These are phyloP conservation scores for Plenodomus biglobosus DNA, from an alignment of 2,329 filamentous ascomycete genomes.

Conservation along the genomic window DNA sequence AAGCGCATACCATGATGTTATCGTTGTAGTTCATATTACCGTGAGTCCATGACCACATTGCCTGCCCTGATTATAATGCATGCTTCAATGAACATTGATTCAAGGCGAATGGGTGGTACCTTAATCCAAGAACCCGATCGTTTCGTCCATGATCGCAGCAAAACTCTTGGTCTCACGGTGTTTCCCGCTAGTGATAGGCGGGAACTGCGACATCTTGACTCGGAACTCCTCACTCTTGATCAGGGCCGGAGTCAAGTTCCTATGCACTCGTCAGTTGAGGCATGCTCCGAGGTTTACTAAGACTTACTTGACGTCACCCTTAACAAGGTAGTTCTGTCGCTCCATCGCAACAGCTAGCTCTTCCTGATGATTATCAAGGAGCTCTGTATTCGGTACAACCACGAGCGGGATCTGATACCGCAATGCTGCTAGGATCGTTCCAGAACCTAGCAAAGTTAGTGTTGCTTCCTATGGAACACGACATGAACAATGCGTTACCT, in stretches of 20 bases:
- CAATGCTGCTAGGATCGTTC: slow-evolving; percentile 82
- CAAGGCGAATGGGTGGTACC: too few relatives aligned
- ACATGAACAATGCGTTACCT: slow-evolving; percentile 57
- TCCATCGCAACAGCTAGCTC: slow-evolving; percentile 80
- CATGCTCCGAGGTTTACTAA: not conserved
- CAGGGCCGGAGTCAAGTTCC: slow-evolving; percentile 53
- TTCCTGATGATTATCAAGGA: slow-evolving; percentile 88
- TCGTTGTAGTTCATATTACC: too few relatives aligned
- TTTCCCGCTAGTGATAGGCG: slow-evolving; percentile 39
- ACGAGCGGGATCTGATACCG: slow-evolving; percentile 75
- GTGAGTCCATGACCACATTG: too few relatives aligned
- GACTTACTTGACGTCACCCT: slow-evolving; percentile 65
- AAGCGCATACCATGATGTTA: too few relatives aligned
- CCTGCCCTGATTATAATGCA: too few relatives aligned
- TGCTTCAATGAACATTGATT: too few relatives aligned
- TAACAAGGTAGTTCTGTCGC: slow-evolving; percentile 73
- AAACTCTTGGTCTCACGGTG: slow-evolving; percentile 42
- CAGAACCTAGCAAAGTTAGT: slow-evolving; percentile 66
- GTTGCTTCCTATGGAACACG: not conserved
- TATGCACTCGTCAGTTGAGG: slow-evolving; percentile 22
- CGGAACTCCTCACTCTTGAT: slow-evolving; percentile 50
- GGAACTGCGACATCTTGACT: slow-evolving; percentile 36
- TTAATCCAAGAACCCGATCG: slow-evolving; percentile 39
- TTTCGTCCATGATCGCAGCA: slow-evolving; percentile 42
- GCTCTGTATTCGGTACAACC: slow-evolving; percentile 79